Base-by-base conservation (phyloP, 441 rosid species). In the Isatis lusitanica region DNA sequence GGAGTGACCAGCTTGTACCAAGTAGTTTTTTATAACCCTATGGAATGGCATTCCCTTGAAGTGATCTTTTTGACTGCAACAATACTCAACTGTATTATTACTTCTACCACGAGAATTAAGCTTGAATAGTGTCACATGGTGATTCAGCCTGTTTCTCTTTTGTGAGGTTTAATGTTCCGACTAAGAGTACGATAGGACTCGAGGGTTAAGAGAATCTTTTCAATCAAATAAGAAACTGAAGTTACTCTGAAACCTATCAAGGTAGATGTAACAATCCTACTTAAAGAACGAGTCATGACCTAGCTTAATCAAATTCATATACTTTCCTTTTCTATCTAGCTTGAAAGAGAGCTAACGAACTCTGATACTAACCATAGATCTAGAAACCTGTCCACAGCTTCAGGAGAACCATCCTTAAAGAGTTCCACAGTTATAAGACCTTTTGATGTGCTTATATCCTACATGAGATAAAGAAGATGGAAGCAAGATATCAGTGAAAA, bases 31-130 rank as follows among this genome's bases (percentile, higher is more conserved):
- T 38, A 93, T 86, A 70, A 91, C 92, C 31, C 76, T 90, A 68
- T 82, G 96, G 73, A 93, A 93, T 58, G 83, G 85, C 92, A 91
- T 86, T 71, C 90, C 91, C 63, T 83, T 89, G 83, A 89, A 93
- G 74, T 90, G 85, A 53, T 86, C 88, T 66, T 86, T 88, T 82
- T 93, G 88, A 75, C 98, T 91, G 87, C 84, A 79, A 87, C 58
- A 71, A 42, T 53, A 71, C 51, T 40, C 57, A 64, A 6, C 4
- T 47, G 4, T 50, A 24, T 55, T 50, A 24, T 55, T 46, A 56
- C 21, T 15, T 59, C n/a, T 6, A 47, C 51, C 24, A 57, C 2
- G 17, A n/a, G 18, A 55, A 42, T 44, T 24, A 55, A 73, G 70
- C 58, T 35, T 8, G 21, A 64, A 24, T 35, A 35, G 39, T 3